Evolutionary conservation across 176 grass and related monocot genomes (phyloP).

Genomic region (Aegilops longissima): DNA sequence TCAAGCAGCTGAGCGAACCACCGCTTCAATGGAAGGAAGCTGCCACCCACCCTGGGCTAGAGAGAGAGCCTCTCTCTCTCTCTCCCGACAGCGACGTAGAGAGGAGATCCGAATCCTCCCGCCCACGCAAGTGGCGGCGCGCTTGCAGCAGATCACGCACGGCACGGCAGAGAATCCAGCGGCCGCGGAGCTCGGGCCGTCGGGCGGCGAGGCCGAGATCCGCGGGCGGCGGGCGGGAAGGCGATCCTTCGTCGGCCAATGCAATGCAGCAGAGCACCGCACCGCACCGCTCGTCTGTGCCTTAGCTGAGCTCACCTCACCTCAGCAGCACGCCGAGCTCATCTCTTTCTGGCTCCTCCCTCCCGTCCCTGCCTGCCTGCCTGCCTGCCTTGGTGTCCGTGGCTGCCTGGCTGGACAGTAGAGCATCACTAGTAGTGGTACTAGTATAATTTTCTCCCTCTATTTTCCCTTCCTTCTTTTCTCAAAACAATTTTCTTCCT

Average conservation of each 20-base stretch:
- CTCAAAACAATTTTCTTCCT: background rate
- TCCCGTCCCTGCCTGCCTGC: conserved; percentile 25
- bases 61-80: background rate
- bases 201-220: conserved; percentile 28
- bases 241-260: conserved; percentile 16
- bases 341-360: background rate
- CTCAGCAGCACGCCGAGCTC: conserved; percentile 25
- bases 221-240: conserved; percentile 2
- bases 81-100: conserved; percentile 8
- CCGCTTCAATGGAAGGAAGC: conserved; percentile 16
- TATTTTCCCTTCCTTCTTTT: background rate
- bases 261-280: conserved; percentile 35
- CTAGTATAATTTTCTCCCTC: conserved; percentile 29
- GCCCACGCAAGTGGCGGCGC: conserved; percentile 30
- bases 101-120: conserved; percentile 42
- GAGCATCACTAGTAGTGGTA: background rate
- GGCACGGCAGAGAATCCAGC: conserved; percentile 15
- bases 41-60: background rate
- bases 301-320: conserved; percentile 11
- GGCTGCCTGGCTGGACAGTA: conserved; percentile 52
- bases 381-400: conserved; percentile 48
- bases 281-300: background rate
- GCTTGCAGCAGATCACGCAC: conserved; percentile 35
- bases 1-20: conserved; percentile 11
- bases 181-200: background rate